Percentiles rank a stretch among this genome's conserved stretches.
phyloP scores from a whole-genome alignment of 163 green algal species.

The Chlamydomonas reinhardtii region DNA sequence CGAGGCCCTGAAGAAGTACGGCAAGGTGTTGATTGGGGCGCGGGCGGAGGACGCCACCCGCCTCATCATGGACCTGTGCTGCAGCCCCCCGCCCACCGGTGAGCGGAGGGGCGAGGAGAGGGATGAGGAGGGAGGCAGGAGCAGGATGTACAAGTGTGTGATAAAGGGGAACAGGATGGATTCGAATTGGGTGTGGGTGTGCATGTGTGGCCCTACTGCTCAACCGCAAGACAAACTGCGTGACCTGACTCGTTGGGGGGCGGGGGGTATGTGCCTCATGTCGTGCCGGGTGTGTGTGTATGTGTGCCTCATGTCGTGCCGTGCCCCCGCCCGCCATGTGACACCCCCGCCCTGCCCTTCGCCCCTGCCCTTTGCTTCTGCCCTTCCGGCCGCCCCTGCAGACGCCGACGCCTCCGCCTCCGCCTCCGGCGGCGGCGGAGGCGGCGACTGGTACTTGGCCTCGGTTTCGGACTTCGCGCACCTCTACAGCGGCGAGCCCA shows the following conservation, averaged over 20 bases:
- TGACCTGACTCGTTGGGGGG: no score
- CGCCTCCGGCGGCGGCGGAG: background rate
- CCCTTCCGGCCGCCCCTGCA: no score
- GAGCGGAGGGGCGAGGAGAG: background rate
- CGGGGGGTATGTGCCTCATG: no score
- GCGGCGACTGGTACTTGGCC: conserved; percentile 58
- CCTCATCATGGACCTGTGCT: conserved; percentile 92
- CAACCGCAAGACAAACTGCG: no score
- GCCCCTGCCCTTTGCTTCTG: background rate
- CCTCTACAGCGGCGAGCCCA: conserved; percentile 85
- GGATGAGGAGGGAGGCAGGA: background rate
- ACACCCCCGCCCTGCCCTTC: background rate
- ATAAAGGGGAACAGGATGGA: no score
- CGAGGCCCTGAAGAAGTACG: conserved; percentile 80
- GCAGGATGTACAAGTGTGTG: background rate
- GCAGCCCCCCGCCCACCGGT: background rate
- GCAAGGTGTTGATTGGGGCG: conserved; percentile 82
- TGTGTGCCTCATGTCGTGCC: no score
- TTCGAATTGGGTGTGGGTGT: background rate
- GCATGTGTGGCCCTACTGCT: no score
- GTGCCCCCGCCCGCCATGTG: background rate
- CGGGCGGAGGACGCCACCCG: conserved; percentile 85
- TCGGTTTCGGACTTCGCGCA: conserved; percentile 87
- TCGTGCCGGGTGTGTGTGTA: no score
- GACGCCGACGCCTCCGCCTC: background rate